Evolutionary conservation across 768 basidiomycete species (phyloP), one percentile per base, ranked within the genome.

Genomic region (Rhodosporidiobolus odoratus): DNA sequence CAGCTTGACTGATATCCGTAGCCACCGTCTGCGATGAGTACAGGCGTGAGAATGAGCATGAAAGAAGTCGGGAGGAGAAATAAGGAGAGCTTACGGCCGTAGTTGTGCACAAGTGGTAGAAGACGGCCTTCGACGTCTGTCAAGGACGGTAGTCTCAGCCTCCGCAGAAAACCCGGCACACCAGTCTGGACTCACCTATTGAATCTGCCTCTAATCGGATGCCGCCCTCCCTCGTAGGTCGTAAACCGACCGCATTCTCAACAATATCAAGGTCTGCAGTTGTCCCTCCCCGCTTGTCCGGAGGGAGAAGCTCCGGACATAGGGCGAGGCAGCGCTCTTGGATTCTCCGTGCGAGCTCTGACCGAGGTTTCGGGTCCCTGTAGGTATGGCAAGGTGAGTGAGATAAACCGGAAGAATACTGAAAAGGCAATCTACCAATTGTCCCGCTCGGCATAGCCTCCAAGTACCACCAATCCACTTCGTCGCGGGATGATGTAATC

Each of bases 211-310:
- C 86, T 3, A 89, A 79, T 34, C 88, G 79, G 40, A 90, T 82
- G 0, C 89, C 89, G n/a, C 86, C 87, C 48, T 84, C 86, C 64
- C 90, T 80, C 1, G 79, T 84, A 1, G 89, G 90, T 5, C 89
- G 82, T 57, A 91, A 79, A 4, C 90, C 90, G 73, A 84, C 84
- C 12, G 82, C 82, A 40, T 80, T 79, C 62, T 83, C 83, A 48
- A 83, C 70, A 16, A 83, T 77, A 38, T 80, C 78, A 12, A 83
- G 61, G 70, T 84, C 83, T 13, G 81, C 81, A 25, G 81, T 66
- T 9, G 64, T 48, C 1, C 72, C 71, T 17, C 54, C 69, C 32
- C 71, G 69, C 58, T 73, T 69, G 21, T 61, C 63, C 15, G 72
- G 65, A 12, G 70, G 38, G 9, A 69, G 67, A 12, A 75, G 47